Conservation (phyloP, 176 grass and related monocot species). For the Leersia perrieri region DNA sequence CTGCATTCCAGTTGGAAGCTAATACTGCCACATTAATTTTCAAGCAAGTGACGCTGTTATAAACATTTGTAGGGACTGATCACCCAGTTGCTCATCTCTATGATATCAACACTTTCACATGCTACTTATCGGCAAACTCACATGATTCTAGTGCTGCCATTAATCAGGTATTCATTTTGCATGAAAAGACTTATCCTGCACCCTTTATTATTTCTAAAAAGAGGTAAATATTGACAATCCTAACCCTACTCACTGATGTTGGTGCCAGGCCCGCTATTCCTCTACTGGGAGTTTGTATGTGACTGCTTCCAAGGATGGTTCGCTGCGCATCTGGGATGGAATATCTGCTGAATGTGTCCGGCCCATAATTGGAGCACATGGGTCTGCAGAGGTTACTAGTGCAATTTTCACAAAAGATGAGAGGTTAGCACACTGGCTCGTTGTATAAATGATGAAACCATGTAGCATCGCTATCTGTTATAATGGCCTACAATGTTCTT, state of each 20-base stretch:
- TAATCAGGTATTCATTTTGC: slow-evolving; percentile 62
- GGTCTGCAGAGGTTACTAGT: slow-evolving; percentile 75
- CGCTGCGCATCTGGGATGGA: slow-evolving; percentile 80
- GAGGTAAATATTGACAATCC: slow-evolving; percentile 12
- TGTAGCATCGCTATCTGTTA: slow-evolving; percentile 19
- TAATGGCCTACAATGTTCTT: slow-evolving; percentile 13
- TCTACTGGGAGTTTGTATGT: slow-evolving; percentile 80
- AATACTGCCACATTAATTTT: slow-evolving; percentile 8
- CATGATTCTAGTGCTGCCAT: slow-evolving; percentile 74
- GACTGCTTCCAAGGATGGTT: slow-evolving; percentile 94
- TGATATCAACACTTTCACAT: slow-evolving; percentile 96
- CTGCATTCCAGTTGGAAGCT: neutral
- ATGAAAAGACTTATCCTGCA: slow-evolving; percentile 11
- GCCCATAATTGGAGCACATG: slow-evolving; percentile 78
- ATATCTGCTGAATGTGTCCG: slow-evolving; percentile 80
- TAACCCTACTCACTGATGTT: slow-evolving; percentile 23
- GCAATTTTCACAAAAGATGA: slow-evolving; percentile 90
- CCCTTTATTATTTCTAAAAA: neutral
- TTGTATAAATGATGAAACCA: neutral
- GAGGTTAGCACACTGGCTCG: slow-evolving; percentile 42
- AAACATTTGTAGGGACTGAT: slow-evolving; percentile 77
- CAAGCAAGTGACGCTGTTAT: slow-evolving; percentile 8
- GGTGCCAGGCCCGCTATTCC: slow-evolving; percentile 72
- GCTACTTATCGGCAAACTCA: slow-evolving; percentile 74
- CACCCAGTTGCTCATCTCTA: slow-evolving; percentile 92